These are phyloP conservation scores for Calonectria honghensis DNA, from an alignment of 2,329 filamentous ascomycete genomes.

Conservation along the genomic window DNA sequence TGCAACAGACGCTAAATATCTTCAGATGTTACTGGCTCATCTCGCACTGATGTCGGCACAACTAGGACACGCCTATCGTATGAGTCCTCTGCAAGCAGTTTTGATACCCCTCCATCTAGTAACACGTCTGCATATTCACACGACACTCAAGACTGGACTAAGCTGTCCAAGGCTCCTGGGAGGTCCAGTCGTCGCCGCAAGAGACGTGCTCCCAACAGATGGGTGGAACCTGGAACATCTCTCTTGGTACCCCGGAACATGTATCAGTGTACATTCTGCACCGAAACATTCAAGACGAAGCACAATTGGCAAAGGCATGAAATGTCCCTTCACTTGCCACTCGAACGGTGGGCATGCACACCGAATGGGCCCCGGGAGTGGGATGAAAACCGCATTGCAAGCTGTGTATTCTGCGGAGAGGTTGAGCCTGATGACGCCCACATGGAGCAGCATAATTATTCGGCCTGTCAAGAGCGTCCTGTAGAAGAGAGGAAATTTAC, in stretches of 20 bases:
- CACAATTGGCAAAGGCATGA: slow-evolving; percentile 27
- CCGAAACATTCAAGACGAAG: slow-evolving; percentile 24
- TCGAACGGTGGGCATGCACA: slow-evolving; percentile 12
- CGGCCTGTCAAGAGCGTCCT: slow-evolving; percentile 58
- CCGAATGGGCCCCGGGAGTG: slow-evolving; percentile 15
- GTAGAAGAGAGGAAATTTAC: slow-evolving; percentile 58
- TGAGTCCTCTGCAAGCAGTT: background rate
- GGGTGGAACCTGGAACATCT: slow-evolving; percentile 7
- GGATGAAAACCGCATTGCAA: background rate
- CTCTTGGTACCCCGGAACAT: slow-evolving; percentile 7
- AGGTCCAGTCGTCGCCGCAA: slow-evolving; percentile 56
- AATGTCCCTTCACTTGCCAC: slow-evolving; percentile 11
- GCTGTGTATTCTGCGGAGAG: slow-evolving; percentile 21
- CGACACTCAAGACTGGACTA: background rate
- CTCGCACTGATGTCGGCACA: background rate
- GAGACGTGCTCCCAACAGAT: slow-evolving; percentile 6
- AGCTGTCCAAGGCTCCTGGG: slow-evolving; percentile 46
- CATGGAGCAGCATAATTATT: slow-evolving; percentile 19
- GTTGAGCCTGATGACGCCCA: slow-evolving; percentile 3
- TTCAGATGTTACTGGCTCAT: background rate
- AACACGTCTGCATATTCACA: background rate
- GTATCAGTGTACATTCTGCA: slow-evolving; percentile 27
- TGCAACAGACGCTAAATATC: background rate
- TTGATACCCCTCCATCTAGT: background rate
- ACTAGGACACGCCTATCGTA: background rate